These are phyloP conservation scores for Plantago coronopus DNA, from an alignment of 305 asterid species.

Conservation along the genomic window DNA sequence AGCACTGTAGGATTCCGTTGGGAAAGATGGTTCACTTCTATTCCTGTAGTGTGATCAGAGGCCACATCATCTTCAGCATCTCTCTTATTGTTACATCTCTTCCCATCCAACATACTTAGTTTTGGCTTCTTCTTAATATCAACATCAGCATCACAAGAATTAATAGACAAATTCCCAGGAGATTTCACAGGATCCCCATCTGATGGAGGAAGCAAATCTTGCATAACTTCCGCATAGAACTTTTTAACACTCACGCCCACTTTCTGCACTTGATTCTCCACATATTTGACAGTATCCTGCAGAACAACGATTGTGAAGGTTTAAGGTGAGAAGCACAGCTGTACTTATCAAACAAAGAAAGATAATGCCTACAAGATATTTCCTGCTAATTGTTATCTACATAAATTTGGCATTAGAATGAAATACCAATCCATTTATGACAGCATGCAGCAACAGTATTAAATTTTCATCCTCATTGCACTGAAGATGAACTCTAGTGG, in stretches of 20 bases:
- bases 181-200: conserved; percentile 49
- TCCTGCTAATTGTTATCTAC: no score
- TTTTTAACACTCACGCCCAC: conserved; percentile 67
- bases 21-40: conserved; percentile 17
- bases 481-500: no score
- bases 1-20: conserved; percentile 18
- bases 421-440: no score
- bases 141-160: conserved; percentile 34
- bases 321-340: background rate
- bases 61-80: conserved; percentile 36
- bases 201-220: conserved; percentile 57
- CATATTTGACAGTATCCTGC: conserved; percentile 76
- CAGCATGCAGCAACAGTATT: no score
- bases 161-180: conserved; percentile 44
- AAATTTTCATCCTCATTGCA: no score
- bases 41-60: conserved; percentile 28
- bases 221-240: conserved; percentile 71
- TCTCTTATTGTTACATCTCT: conserved; percentile 26
- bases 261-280: conserved; percentile 75
- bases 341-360: background rate
- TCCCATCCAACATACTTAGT: conserved; percentile 23
- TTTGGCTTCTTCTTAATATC: conserved; percentile 43
- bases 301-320: conserved; percentile 10
- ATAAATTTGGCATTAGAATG: no score
- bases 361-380: no score